Base-by-base conservation (phyloP, 345 rosid species). In the Salix dunnii region DNA sequence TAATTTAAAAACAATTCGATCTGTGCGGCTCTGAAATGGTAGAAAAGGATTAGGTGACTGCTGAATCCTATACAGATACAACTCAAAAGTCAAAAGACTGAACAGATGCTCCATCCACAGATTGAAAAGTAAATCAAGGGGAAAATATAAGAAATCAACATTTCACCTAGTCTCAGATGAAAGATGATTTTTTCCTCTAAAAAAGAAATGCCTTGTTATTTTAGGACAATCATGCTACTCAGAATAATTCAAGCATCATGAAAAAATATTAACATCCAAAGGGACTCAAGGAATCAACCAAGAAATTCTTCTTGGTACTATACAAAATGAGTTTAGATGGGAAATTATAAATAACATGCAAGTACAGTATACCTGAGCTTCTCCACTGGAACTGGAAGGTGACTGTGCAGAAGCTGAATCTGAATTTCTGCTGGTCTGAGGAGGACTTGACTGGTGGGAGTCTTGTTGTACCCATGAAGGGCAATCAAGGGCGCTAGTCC, bases 391-490 rank as follows among this genome's bases (percentile, higher is more conserved):
- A 86, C 98, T 94, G 82, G 97, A 92, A 69, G 98, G 99, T 77
- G 99, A 96, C 80, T 87, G 98, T 4, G 91, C 97, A 71, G 98
- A 96, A 74, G 93, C 99, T 82, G 99, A 94, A 85, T 92, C 98
- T 62, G 98, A 96, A 83, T 91, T 91, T 69, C 99, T 82, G 82
- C 98, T 92, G 74, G 92, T 91, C 84, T 89, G 99, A 46, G 97
- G 99, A 71, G 99, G 99, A 82, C 98, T 96, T 65, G 97, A 90
- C 87, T 91, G 99, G 78, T 87, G 97, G 60, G 92, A 92, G 72
- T 88, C 91, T 66, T 85, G 93, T 76, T 81, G 94, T 73, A 88
- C 78, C 97, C 97, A 96, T 21, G 94, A 87, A 78, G 97, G 94
- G 80, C 88, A 91, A 84, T 90, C 98, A 78, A 87, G 86, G 49